Evolutionary conservation across 2,329 filamentous ascomycete genomes (phyloP).

Genomic region (Cladosporium sp.): DNA sequence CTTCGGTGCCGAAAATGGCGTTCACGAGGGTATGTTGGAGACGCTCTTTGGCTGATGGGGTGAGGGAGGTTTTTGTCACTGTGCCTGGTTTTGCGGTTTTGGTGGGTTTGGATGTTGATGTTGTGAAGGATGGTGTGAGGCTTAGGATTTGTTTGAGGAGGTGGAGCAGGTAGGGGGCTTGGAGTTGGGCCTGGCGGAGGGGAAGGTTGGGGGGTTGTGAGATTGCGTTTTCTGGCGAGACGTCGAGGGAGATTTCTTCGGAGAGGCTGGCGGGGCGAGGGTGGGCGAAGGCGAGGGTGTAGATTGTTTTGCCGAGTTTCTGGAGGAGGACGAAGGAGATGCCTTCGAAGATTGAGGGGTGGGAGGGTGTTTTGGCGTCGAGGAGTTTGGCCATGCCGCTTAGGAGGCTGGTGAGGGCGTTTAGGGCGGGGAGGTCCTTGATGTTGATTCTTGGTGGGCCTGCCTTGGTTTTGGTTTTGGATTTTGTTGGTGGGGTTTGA

Average conservation of each 20-base stretch:
- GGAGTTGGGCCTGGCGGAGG: slow-evolving; percentile 27
- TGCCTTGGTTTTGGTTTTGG: slow-evolving; percentile 19
- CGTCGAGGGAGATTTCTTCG: slow-evolving; percentile 2
- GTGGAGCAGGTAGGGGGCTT: slow-evolving; percentile 39
- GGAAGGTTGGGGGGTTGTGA: slow-evolving; percentile 12
- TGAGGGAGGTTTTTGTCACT: slow-evolving; percentile 30
- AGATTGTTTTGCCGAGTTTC: slow-evolving; percentile 35
- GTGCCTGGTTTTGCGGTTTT: slow-evolving; percentile 23
- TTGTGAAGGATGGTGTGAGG: slow-evolving; percentile 33
- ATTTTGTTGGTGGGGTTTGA: neutral
- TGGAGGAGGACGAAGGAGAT: slow-evolving; percentile 39
- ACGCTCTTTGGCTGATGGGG: slow-evolving; percentile 36
- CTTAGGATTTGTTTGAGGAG: slow-evolving; percentile 38
- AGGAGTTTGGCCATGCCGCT: slow-evolving; percentile 33
- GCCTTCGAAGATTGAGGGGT: slow-evolving; percentile 42
- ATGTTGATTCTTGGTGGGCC: slow-evolving; percentile 16
- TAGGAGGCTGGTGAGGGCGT: slow-evolving; percentile 32
- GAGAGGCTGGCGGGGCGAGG: slow-evolving; percentile 13
- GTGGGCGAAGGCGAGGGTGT: slow-evolving; percentile 35
- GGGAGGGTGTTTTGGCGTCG: slow-evolving; percentile 30
- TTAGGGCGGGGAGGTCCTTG: slow-evolving; percentile 20
- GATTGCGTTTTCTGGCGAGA: neutral
- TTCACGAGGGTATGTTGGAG: slow-evolving; percentile 43
- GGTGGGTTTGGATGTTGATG: slow-evolving; percentile 21
- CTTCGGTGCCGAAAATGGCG: slow-evolving; percentile 38